Conservation (phyloP, 257 asterid species). For the Fraxinus pennsylvanica region DNA sequence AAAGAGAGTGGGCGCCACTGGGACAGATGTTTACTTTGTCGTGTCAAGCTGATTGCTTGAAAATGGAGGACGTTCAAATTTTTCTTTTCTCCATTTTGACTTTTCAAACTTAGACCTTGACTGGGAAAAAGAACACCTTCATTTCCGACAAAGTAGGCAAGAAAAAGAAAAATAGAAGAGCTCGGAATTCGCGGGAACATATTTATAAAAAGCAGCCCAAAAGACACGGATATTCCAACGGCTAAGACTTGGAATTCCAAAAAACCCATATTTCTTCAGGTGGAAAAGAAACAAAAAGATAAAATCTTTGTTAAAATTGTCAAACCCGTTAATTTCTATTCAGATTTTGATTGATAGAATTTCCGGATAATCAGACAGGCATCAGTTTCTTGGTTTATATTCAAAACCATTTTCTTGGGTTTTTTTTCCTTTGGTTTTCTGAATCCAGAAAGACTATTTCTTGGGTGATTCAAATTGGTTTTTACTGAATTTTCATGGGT, state of each 20-base stretch:
- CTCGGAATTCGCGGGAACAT: conserved; percentile 39
- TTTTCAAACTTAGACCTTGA: conserved; percentile 8
- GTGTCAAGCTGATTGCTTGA: no score
- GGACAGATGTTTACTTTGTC: no score
- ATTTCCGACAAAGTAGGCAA: conserved; percentile 10
- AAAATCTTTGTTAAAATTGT: neutral
- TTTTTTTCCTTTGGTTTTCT: neutral
- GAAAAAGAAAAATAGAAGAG: neutral
- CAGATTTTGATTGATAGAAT: conserved; percentile 1
- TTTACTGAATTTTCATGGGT: conserved; percentile 44
- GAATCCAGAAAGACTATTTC: neutral
- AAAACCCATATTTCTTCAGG: conserved; percentile 36
- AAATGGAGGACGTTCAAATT: no score
- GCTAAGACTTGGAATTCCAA: conserved; percentile 27
- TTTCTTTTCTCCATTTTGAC: neutral
- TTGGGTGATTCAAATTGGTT: conserved; percentile 24
- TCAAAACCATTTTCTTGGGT: neutral
- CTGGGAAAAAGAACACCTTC: conserved; percentile 13
- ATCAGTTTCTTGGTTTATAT: conserved; percentile 8
- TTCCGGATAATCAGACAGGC: neutral
- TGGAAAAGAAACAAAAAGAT: conserved; percentile 20
- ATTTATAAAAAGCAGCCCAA: conserved; percentile 21
- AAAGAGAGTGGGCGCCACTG: no score
- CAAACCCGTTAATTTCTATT: conserved; percentile 2
- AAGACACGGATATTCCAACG: conserved; percentile 48